phyloP scores from a whole-genome alignment of 2,329 filamentous ascomycete genomes.

The Ophiostoma himal-ulmi region DNA sequence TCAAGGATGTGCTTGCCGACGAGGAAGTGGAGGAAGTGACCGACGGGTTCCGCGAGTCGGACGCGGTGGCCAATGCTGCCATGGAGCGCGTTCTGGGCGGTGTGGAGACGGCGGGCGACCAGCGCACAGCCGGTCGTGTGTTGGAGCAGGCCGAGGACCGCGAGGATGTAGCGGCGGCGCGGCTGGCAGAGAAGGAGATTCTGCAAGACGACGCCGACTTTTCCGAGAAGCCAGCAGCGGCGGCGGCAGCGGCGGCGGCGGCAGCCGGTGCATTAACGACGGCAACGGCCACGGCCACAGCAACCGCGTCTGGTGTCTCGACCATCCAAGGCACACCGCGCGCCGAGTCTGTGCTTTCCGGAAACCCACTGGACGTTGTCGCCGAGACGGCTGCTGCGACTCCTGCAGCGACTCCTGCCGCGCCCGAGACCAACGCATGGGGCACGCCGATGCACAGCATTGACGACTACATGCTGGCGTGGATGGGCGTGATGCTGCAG shows the following conservation, averaged over 20 bases:
- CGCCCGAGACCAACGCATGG: slow-evolving; percentile 51
- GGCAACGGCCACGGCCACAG: slow-evolving; percentile 41
- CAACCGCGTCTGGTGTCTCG: slow-evolving; percentile 43
- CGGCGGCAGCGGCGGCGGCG: slow-evolving; percentile 36
- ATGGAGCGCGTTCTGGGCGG: slow-evolving; percentile 79
- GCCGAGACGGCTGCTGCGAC: slow-evolving; percentile 32
- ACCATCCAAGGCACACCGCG: slow-evolving; percentile 49
- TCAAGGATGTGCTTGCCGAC: slow-evolving; percentile 57
- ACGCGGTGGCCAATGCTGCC: slow-evolving; percentile 70
- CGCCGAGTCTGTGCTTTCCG: slow-evolving; percentile 33
- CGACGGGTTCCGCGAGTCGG: slow-evolving; percentile 42
- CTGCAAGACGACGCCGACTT: slow-evolving; percentile 83
- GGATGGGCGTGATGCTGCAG: slow-evolving; percentile 59
- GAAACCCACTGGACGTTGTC: slow-evolving; percentile 25
- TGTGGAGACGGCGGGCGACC: slow-evolving; percentile 51
- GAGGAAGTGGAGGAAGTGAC: slow-evolving; percentile 27
- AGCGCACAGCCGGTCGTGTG: slow-evolving; percentile 59
- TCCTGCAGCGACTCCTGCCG: slow-evolving; percentile 33
- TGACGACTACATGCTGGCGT: slow-evolving; percentile 68
- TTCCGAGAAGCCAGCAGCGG: slow-evolving; percentile 51
- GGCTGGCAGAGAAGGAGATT: slow-evolving; percentile 81
- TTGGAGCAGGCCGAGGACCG: slow-evolving; percentile 87
- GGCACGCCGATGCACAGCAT: slow-evolving; percentile 55
- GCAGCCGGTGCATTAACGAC: slow-evolving; percentile 14
- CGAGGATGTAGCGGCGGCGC: slow-evolving; percentile 85